Conservation (phyloP, 208 protist genomes). For the Trypanosomatidae sp. region DNA sequence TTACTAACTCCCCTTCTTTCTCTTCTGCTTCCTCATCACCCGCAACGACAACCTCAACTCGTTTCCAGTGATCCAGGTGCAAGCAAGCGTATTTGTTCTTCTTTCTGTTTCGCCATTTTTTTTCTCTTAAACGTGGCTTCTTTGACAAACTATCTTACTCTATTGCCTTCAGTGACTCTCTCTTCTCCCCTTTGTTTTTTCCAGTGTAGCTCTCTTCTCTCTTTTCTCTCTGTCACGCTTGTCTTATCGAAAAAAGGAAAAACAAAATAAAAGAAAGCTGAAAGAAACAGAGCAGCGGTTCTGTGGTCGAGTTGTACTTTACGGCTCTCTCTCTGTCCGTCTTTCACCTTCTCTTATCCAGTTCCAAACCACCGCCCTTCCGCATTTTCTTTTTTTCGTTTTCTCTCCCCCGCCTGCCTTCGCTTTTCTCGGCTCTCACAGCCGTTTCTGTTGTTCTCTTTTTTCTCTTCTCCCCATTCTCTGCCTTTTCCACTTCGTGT, state of each 20-base stretch:
- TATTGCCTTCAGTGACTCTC: background rate
- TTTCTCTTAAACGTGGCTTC: background rate
- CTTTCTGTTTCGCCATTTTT: background rate
- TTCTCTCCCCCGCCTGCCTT: too few species aligned
- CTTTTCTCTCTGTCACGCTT: background rate
- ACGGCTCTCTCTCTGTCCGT: background rate
- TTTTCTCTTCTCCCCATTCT: background rate
- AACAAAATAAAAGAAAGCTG: too few species aligned
- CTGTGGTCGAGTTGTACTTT: too few species aligned
- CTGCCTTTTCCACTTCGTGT: background rate
- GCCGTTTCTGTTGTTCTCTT: too few species aligned
- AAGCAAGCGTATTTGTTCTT: too few species aligned
- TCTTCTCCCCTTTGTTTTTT: background rate
- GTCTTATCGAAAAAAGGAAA: conserved; percentile 12
- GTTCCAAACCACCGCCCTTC: background rate
- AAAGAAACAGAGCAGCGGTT: too few species aligned
- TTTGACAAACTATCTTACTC: too few species aligned
- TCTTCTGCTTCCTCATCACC: background rate
- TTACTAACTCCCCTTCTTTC: background rate
- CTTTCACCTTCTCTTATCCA: too few species aligned
- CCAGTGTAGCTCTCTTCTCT: background rate
- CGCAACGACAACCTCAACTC: too few species aligned
- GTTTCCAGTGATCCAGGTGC: too few species aligned
- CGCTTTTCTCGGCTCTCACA: background rate
- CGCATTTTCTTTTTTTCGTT: too few species aligned